Percentiles rank a stretch among this genome's conserved stretches.
Conservation (phyloP, 1,284 basidiomycete genomes). For the Puccinia triticina region DNA sequence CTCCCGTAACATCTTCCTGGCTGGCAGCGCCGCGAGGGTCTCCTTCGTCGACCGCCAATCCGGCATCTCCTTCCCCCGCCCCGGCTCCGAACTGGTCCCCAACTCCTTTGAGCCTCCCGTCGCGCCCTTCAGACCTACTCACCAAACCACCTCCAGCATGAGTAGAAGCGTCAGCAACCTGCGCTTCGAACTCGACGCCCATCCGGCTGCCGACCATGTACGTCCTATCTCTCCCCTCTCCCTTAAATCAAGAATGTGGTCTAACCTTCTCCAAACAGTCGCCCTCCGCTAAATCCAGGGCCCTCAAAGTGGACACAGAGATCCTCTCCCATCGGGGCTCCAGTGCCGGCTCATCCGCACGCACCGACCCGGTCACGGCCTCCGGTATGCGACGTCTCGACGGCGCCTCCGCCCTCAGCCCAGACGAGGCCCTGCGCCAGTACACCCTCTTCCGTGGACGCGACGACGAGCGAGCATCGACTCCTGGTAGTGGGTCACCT, state of each 20-base stretch:
- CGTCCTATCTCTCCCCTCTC: neutral
- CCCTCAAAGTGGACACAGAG: neutral
- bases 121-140: neutral
- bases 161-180: constrained; percentile 22
- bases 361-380: neutral
- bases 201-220: neutral
- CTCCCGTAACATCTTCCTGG: constrained; percentile 5
- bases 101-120: neutral
- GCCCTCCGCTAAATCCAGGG: neutral
- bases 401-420: constrained; percentile 17
- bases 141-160: neutral
- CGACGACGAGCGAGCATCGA: neutral
- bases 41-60: constrained; percentile 23
- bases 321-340: neutral
- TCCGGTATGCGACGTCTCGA: constrained; percentile 36
- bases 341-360: neutral
- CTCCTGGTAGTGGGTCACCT: no score
- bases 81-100: neutral
- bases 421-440: constrained; percentile 46
- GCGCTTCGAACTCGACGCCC: constrained; percentile 18
- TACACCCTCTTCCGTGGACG: constrained; percentile 30
- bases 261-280: neutral
- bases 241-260: no score
- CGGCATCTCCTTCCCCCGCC: neutral
- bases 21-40: neutral